Evolutionary conservation across 1,139 yeast species (phyloP).

Genomic region (Pichia kudriavzevii): DNA sequence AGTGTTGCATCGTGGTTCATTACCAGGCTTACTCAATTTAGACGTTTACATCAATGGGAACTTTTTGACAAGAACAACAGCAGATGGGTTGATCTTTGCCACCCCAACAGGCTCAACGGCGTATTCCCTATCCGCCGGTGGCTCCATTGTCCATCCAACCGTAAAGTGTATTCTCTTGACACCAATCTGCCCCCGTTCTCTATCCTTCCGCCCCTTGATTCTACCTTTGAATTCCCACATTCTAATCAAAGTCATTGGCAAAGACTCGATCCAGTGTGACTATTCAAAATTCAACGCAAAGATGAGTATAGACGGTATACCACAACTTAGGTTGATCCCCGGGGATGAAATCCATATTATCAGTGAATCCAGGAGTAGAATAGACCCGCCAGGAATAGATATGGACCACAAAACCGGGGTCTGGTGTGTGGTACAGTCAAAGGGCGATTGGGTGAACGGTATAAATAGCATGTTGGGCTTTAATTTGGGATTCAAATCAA

Average conservation of each 20-base stretch:
- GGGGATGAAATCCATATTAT: slow-evolving; percentile 77
- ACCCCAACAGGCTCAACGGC: slow-evolving; percentile 98
- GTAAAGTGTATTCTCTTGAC: slow-evolving; percentile 78
- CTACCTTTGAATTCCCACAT: slow-evolving; percentile 60
- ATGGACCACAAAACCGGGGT: slow-evolving; percentile 48
- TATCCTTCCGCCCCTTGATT: slow-evolving; percentile 79
- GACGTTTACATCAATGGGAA: slow-evolving; percentile 78
- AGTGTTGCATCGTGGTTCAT: slow-evolving; percentile 78
- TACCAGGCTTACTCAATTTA: slow-evolving; percentile 76
- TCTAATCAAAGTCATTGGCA: slow-evolving; percentile 54
- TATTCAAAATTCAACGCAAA: slow-evolving; percentile 32
- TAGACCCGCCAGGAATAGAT: slow-evolving; percentile 37
- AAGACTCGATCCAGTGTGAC: slow-evolving; percentile 22
- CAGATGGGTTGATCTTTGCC: slow-evolving; percentile 78
- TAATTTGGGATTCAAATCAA: slow-evolving; percentile 59
- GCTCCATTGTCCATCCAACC: slow-evolving; percentile 84
- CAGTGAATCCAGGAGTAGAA: slow-evolving; percentile 50
- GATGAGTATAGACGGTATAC: slow-evolving; percentile 74
- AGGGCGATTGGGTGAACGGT: slow-evolving; percentile 87
- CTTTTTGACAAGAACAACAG: slow-evolving; percentile 80
- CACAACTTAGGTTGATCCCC: slow-evolving; percentile 56
- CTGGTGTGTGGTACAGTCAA: slow-evolving; percentile 82
- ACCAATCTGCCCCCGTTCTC: slow-evolving; percentile 84
- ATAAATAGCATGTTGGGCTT: slow-evolving; percentile 83
- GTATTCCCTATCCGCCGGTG: slow-evolving; percentile 83